Conservation (phyloP, 2,329 filamentous ascomycete genomes). For the Ophiostoma piceae region DNA sequence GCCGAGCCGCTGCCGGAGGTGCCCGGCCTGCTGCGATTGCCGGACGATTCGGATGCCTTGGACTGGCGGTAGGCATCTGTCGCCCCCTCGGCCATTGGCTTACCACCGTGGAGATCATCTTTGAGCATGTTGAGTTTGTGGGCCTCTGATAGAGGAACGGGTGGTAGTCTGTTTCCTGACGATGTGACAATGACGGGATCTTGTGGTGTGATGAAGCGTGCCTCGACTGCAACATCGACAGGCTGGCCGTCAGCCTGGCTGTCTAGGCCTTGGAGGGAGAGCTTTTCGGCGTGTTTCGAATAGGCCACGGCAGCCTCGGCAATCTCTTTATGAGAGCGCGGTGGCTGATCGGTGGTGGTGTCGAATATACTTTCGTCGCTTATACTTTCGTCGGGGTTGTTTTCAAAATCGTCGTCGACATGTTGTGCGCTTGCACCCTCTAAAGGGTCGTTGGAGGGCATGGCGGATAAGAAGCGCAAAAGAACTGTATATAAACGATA, state of each 20-base stretch:
- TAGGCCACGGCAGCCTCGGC: constrained; percentile 50
- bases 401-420: neutral
- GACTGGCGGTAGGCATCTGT: neutral
- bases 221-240: constrained; percentile 53
- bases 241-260: constrained; percentile 19
- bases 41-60: neutral
- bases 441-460: neutral
- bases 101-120: constrained; percentile 40
- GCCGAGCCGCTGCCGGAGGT: neutral
- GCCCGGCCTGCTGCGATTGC: neutral
- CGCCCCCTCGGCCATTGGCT: neutral
- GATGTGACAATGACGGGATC: constrained; percentile 67
- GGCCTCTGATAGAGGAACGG: constrained; percentile 65
- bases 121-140: constrained; percentile 62
- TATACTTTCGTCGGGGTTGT: neutral
- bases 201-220: constrained; percentile 61
- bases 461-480: neutral
- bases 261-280: constrained; percentile 41
- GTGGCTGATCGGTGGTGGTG: neutral
- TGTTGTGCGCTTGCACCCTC: neutral
- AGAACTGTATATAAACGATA: neutral
- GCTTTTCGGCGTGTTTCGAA: constrained; percentile 55
- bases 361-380: neutral
- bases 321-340: constrained; percentile 30
- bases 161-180: constrained; percentile 61